Base-by-base conservation (phyloP, 129 eudicot species). In the Flaveria linearis region DNA sequence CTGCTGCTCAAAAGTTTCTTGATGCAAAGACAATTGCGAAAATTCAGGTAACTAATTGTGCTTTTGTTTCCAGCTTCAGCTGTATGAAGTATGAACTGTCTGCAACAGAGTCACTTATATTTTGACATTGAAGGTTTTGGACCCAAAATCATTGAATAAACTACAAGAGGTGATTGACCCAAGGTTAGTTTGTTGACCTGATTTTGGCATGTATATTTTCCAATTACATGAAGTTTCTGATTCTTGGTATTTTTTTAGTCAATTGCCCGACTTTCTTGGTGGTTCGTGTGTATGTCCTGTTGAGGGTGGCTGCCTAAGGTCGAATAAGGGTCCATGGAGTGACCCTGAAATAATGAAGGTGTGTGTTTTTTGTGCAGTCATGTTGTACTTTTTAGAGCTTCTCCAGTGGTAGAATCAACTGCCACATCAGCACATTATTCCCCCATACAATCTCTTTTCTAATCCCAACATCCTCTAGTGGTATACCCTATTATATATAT, bases 321-420 rank as follows among this genome's bases (percentile, higher is more conserved):
- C 96, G 65, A 89, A 87, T 64, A 78, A 52, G 83, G 97, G 97
- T 71, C 97, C 97, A 43, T 92, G 97, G 97, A 87, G 74, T 45
- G 89, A 92, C 76, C 91, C 88, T 75, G 93, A 87, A 65, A 87
- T 92, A 78, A 92, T 89, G 96, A 92, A 92, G 96, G 97, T 89
- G 72, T 64, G 18, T 56, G 42, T 15, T 73, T 17, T 76, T 18
- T 65, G 11, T 49, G 53, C 47, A 43, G 18, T 33, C 47, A 22
- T 58, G 61, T 63, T 33, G 25, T 33, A 49, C 9, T 30, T 49
- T 33, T 36, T 39, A 26, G 49, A 41, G 61, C 56, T 10, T 64
- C 46, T 33, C 12, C 18, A 4, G 66, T 60, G 66, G 66, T 60
- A 60, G 25, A 60, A 58, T 58, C 36, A 58, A 22, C 15, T 22